Conservation (phyloP, 73 alveolate genomes). For the Tetrahymena borealis region DNA sequence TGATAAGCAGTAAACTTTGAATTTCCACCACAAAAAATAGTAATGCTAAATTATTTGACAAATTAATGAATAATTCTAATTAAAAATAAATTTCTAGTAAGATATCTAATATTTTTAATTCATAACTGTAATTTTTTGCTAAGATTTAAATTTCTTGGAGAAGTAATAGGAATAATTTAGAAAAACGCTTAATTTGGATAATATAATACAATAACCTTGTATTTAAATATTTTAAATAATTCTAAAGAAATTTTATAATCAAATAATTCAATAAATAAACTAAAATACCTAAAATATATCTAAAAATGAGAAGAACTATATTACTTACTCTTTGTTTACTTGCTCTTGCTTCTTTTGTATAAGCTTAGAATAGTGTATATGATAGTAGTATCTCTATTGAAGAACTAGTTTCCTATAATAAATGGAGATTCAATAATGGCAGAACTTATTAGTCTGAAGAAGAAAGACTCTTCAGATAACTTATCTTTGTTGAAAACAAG, state of each 20-base stretch:
- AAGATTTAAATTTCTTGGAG: too few species aligned
- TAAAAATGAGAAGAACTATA: background rate
- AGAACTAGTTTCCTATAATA: background rate
- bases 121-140: background rate
- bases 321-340: background rate
- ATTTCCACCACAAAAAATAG: too few species aligned
- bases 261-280: background rate
- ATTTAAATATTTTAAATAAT: background rate
- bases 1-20: too few species aligned
- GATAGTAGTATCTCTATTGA: background rate
- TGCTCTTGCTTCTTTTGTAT: background rate
- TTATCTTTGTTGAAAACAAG: background rate
- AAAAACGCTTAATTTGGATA: too few species aligned
- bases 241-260: background rate
- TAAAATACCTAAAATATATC: background rate
- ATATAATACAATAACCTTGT: background rate
- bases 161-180: too few species aligned
- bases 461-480: background rate
- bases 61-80: too few species aligned
- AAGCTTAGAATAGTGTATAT: background rate
- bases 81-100: background rate
- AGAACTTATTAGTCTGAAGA: background rate
- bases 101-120: background rate
- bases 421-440: background rate
- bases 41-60: too few species aligned